phyloP scores from a whole-genome alignment of 116 monocot genomes.

The Zostera marina region DNA sequence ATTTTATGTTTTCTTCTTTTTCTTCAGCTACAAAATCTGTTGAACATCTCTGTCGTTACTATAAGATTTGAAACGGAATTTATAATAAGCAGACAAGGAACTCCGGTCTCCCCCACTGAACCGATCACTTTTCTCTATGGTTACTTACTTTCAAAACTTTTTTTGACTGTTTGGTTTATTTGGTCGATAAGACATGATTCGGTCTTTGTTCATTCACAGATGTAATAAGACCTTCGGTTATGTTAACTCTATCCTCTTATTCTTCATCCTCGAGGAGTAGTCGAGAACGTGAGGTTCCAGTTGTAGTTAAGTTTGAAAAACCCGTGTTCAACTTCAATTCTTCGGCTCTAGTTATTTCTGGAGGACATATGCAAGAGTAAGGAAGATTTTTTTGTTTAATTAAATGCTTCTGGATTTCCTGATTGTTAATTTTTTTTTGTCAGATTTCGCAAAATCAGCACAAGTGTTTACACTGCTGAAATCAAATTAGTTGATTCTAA shows the following conservation, averaged over 20 bases:
- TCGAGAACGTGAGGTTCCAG: slow-evolving; percentile 31
- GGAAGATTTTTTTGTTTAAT: neutral
- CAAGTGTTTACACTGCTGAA: slow-evolving; percentile 46
- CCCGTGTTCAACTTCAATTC: slow-evolving; percentile 79
- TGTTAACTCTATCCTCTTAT: slow-evolving; percentile 32
- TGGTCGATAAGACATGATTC: neutral
- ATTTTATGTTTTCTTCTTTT: slow-evolving; percentile 3
- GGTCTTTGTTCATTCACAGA: slow-evolving; percentile 19
- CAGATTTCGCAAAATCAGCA: slow-evolving; percentile 68
- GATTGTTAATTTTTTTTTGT: neutral
- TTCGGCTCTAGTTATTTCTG: slow-evolving; percentile 45
- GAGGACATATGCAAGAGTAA: slow-evolving; percentile 34
- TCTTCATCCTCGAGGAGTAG: slow-evolving; percentile 20
- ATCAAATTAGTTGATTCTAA: slow-evolving; percentile 32
- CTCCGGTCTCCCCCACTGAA: slow-evolving; percentile 46
- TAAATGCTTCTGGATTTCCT: neutral
- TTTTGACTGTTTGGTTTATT: neutral
- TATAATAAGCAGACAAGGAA: slow-evolving; percentile 80
- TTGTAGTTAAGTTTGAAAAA: slow-evolving; percentile 66
- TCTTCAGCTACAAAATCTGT: slow-evolving; percentile 41
- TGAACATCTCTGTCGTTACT: slow-evolving; percentile 43
- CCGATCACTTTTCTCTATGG: slow-evolving; percentile 87
- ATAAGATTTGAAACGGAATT: slow-evolving; percentile 37
- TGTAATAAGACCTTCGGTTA: slow-evolving; percentile 61
- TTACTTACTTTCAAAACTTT: slow-evolving; percentile 9